phyloP scores from a whole-genome alignment of 2,329 filamentous ascomycete genomes.

The Aureobasidium leucospermi region DNA sequence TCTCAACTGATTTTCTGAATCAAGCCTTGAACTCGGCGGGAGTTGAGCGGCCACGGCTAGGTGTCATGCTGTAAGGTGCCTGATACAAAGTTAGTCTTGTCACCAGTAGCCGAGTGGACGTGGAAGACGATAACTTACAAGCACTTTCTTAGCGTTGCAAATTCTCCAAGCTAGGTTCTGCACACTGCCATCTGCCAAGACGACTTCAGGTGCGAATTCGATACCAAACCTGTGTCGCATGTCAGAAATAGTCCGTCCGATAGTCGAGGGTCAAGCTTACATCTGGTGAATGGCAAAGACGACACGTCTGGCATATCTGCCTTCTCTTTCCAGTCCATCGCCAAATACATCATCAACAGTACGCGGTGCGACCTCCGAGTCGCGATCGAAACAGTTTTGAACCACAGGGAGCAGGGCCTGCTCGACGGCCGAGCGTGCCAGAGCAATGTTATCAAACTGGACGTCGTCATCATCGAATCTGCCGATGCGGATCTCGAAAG shows the following conservation, averaged over 20 bases:
- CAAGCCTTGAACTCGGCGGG: conserved; percentile 17
- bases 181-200: conserved; percentile 85
- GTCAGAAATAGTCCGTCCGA: not conserved
- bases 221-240: conserved; percentile 61
- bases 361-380: conserved; percentile 81
- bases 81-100: conserved; percentile 13
- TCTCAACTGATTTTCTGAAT: not conserved
- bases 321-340: conserved; percentile 72
- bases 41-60: conserved; percentile 30
- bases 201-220: conserved; percentile 87
- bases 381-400: conserved; percentile 84
- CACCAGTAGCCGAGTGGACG: not conserved
- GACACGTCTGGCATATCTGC: conserved; percentile 81
- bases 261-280: conserved; percentile 40
- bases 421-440: conserved; percentile 66
- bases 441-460: conserved; percentile 50
- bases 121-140: conserved; percentile 53
- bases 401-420: conserved; percentile 72
- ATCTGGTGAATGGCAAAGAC: conserved; percentile 94
- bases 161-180: conserved; percentile 89
- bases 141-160: conserved; percentile 88
- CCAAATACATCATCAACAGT: conserved; percentile 78
- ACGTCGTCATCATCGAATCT: conserved; percentile 71
- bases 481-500: conserved; percentile 81
- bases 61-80: conserved; percentile 44